phyloP scores from a whole-genome alignment of 441 rosid genomes.

The Aleurites moluccanus region DNA sequence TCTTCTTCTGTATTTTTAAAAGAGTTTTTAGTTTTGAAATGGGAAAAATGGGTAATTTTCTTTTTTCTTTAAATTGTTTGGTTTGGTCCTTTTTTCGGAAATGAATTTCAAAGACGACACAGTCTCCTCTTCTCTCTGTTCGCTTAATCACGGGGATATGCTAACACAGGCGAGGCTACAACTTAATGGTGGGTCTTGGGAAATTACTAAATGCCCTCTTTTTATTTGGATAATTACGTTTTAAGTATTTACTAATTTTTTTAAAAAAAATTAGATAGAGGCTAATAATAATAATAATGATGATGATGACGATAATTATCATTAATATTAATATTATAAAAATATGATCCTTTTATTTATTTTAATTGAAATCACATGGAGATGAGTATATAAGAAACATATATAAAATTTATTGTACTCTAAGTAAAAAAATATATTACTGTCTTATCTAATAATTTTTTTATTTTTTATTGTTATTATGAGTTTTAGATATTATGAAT shows the following conservation, averaged over 20 bases:
- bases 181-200: too few relatives aligned
- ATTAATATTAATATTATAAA: background rate
- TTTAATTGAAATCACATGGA: too few relatives aligned
- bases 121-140: background rate
- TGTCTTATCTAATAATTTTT: too few relatives aligned
- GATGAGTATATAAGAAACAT: too few relatives aligned
- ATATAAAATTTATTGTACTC: too few relatives aligned
- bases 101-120: background rate
- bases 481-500: too few relatives aligned
- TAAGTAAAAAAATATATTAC: too few relatives aligned
- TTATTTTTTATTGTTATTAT: too few relatives aligned
- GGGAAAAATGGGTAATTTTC: background rate
- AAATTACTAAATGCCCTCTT: background rate
- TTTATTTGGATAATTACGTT: background rate
- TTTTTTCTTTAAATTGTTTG: background rate
- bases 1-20: background rate
- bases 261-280: background rate
- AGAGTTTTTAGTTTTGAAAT: background rate
- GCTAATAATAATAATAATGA: background rate
- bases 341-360: too few relatives aligned
- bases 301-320: too few relatives aligned
- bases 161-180: background rate
- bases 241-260: background rate
- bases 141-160: conserved; percentile 4
- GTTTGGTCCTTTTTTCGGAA: background rate